These are phyloP conservation scores for Gastrolobium villosum DNA, from an alignment of 306 rosid genomes.

Conservation along the genomic window DNA sequence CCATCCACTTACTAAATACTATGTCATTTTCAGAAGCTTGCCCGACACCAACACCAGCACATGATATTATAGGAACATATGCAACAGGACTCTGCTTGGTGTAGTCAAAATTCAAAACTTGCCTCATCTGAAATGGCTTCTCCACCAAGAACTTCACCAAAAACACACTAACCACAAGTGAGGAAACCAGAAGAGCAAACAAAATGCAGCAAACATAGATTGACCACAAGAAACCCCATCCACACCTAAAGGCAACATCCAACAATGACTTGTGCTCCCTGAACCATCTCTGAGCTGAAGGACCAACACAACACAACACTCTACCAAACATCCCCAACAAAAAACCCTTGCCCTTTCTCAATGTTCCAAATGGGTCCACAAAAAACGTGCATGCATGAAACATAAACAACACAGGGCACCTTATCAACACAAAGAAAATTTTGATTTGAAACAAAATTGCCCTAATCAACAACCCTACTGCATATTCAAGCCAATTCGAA, in stretches of 20 bases:
- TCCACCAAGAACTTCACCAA: constrained; percentile 65
- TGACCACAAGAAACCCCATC: constrained; percentile 91
- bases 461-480: constrained; percentile 69
- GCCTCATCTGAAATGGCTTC: constrained; percentile 73
- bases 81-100: constrained; percentile 83
- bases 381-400: constrained; percentile 56
- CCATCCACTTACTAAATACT: constrained; percentile 37
- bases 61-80: constrained; percentile 65
- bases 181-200: constrained; percentile 64
- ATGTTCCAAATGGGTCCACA: constrained; percentile 65
- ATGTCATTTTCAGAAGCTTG: constrained; percentile 46
- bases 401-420: constrained; percentile 64
- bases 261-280: constrained; percentile 61
- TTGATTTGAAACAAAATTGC: constrained; percentile 71
- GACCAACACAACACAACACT: constrained; percentile 49
- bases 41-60: constrained; percentile 56
- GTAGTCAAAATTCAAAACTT: constrained; percentile 79
- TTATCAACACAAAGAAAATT: constrained; percentile 57
- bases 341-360: constrained; percentile 53
- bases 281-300: constrained; percentile 51
- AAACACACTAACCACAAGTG: constrained; percentile 67
- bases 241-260: constrained; percentile 66
- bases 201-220: constrained; percentile 69
- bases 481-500: constrained; percentile 53
- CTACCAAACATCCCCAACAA: constrained; percentile 34